A percentile compares a stretch with the other conserved stretches of the same genome.
These are phyloP conservation scores for Aureobasidium musti DNA, from an alignment of 2,329 filamentous ascomycete species.

Conservation along the genomic window DNA sequence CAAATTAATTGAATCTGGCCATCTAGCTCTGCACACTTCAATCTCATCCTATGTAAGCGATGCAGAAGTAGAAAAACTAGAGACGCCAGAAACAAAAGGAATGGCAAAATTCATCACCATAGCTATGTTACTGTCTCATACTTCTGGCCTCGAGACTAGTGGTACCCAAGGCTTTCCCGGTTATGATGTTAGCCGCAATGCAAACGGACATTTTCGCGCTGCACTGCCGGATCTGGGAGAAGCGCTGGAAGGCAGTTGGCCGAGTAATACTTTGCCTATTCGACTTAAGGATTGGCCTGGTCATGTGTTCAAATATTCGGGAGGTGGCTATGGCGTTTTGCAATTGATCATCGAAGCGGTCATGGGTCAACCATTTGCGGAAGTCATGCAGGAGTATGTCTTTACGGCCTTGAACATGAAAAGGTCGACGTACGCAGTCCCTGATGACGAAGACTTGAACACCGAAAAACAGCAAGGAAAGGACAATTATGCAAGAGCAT, in stretches of 20 bases:
- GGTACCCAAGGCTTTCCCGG: conserved; percentile 35
- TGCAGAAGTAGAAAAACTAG: conserved; percentile 27
- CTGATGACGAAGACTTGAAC: conserved; percentile 21
- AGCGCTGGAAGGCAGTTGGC: conserved; percentile 32
- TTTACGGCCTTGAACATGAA: conserved; percentile 36
- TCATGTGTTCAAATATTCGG: conserved; percentile 36
- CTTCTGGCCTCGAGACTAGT: conserved; percentile 33
- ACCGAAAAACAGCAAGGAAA: not conserved
- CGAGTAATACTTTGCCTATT: conserved; percentile 35
- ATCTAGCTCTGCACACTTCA: conserved; percentile 32
- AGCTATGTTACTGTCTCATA: conserved; percentile 35
- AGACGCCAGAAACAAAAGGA: conserved; percentile 30
- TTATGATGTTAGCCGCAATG: conserved; percentile 31
- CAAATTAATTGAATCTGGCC: conserved; percentile 35
- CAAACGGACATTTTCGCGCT: conserved; percentile 12
- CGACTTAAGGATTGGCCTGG: conserved; percentile 35
- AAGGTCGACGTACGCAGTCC: conserved; percentile 32
- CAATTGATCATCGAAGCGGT: conserved; percentile 36
- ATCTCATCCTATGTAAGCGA: conserved; percentile 31
- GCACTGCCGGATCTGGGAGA: conserved; percentile 12
- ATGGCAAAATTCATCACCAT: conserved; percentile 35
- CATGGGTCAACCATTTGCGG: conserved; percentile 30
- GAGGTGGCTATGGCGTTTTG: conserved; percentile 35
- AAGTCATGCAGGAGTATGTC: conserved; percentile 35
- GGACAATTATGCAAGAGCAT: conserved; percentile 34